Evolutionary conservation across 345 rosid species (phyloP), one percentile per base, ranked within the genome.

Genomic region (Heritiera fomes): DNA sequence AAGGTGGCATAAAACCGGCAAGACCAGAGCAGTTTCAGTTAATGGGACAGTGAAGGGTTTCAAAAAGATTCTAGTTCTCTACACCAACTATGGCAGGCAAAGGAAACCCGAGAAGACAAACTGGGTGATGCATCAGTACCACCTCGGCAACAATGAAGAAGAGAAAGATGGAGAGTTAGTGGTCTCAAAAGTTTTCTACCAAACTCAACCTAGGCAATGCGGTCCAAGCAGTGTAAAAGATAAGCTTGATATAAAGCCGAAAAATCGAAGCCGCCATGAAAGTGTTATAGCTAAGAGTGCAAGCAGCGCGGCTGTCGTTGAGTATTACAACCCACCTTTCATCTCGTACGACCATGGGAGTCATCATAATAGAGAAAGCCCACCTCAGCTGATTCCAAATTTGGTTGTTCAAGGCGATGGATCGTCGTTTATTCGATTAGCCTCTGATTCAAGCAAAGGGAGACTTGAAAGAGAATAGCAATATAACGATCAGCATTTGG

Each of bases 71-170:
- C 78, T 93, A 56, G 98, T 93, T 4, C 95, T 94, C 55, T 94
- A 95, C 89, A 91, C 95, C 34, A 95, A 95, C 83, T 89, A 89
- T 71, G 95, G 98, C 11, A 89, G 95, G 81, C 93, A 93, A 73
- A 89, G 85, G 80, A 93, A 93, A 60, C 97, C 98, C 0, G 98
- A 93, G 83, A 95, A 95, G 79, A 92, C 97, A 53, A 92, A 87
- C 82, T 95, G 98, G 98, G 98, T 95, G 49, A 95, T 95, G 97
- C 98, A 95, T 80, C 98, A 95, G 70, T 95, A 93, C 81, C 98
- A 95, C 80, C 89, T 93, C 40, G 98, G 98, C 56, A 73, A 83
- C 81, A 83, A 83, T 41, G 97, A 92, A 75, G 98, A 95, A 52
- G 98, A 95, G 80, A 95, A 89, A 83, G 95, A 95, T 45, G 98